These are phyloP conservation scores for Ophidiomyces ophidiicola DNA, from an alignment of 2,329 filamentous ascomycete species.

Conservation along the genomic window DNA sequence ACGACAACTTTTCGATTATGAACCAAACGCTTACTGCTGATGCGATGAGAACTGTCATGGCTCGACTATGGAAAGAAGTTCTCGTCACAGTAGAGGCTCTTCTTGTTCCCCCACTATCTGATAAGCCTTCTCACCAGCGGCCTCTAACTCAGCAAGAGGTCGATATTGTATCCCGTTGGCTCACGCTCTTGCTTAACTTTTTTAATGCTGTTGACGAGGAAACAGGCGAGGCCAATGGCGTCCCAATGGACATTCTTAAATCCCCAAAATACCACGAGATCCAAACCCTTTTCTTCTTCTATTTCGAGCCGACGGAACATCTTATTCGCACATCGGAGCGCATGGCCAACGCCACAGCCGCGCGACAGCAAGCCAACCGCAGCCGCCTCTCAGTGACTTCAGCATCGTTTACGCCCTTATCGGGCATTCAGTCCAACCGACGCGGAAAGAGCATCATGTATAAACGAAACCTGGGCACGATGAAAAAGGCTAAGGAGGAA, in stretches of 20 bases:
- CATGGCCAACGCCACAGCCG: conserved; percentile 79
- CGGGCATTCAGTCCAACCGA: conserved; percentile 37
- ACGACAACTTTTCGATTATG: conserved; percentile 98
- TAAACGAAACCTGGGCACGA: conserved; percentile 84
- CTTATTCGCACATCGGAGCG: conserved; percentile 90
- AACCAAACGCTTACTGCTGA: conserved; percentile 87
- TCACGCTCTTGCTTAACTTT: conserved; percentile 80
- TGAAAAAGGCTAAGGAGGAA: conserved; percentile 91
- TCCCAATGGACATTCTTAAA: conserved; percentile 82
- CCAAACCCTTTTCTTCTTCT: conserved; percentile 95
- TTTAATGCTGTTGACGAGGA: conserved; percentile 88
- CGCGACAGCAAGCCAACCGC: conserved; percentile 56
- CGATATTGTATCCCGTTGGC: conserved; percentile 90
- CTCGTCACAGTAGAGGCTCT: conserved; percentile 80
- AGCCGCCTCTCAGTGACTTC: conserved; percentile 61
- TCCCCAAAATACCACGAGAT: conserved; percentile 98
- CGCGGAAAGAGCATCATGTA: conserved; percentile 70
- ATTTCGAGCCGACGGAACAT: conserved; percentile 83
- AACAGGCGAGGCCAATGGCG: conserved; percentile 69
- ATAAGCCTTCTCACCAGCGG: conserved; percentile 80
- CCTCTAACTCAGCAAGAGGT: conserved; percentile 76
- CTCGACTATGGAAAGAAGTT: conserved; percentile 93
- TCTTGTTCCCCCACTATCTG: conserved; percentile 83
- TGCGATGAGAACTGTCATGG: conserved; percentile 99
- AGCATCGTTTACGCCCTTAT: conserved; percentile 26